phyloP scores from a whole-genome alignment of 805 yeast species.

The Yamadazyma phyllophila region DNA sequence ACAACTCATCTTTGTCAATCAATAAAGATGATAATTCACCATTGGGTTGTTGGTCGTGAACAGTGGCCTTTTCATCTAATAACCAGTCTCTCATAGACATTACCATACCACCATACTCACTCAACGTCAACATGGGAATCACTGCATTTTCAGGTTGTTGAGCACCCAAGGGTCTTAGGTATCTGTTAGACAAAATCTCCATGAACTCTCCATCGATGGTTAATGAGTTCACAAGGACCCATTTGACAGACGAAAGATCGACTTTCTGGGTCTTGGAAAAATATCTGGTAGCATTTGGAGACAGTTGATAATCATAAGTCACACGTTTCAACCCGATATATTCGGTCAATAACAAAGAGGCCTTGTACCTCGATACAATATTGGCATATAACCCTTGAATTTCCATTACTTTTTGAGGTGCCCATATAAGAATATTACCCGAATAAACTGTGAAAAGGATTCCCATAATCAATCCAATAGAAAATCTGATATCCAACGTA shows the following conservation, averaged over 20 bases:
- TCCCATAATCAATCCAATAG: constrained; percentile 85
- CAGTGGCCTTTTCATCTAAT: constrained; percentile 44
- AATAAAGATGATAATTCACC: constrained; percentile 60
- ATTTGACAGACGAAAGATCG: constrained; percentile 74
- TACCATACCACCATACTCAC: constrained; percentile 96
- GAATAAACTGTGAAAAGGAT: constrained; percentile 76
- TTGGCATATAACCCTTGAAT: constrained; percentile 87
- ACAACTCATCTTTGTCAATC: constrained; percentile 69
- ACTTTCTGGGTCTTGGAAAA: constrained; percentile 72
- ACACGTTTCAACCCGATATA: constrained; percentile 87
- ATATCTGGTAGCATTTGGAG: constrained; percentile 80
- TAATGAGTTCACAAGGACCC: constrained; percentile 87
- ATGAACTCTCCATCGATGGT: constrained; percentile 92
- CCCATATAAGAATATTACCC: constrained; percentile 80
- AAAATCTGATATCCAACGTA: constrained; percentile 44
- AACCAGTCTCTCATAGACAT: constrained; percentile 91
- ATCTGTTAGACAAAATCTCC: constrained; percentile 82
- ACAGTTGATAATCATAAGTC: constrained; percentile 86
- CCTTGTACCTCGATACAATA: constrained; percentile 65
- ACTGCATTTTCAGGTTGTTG: constrained; percentile 69
- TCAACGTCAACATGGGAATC: constrained; percentile 82
- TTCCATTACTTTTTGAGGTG: constrained; percentile 70
- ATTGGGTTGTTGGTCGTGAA: constrained; percentile 25
- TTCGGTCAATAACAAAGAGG: constrained; percentile 77
- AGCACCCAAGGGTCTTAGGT: constrained; percentile 90